phyloP scores from a whole-genome alignment of 2,329 filamentous ascomycete genomes.

The Ophiostoma ulmi region DNA sequence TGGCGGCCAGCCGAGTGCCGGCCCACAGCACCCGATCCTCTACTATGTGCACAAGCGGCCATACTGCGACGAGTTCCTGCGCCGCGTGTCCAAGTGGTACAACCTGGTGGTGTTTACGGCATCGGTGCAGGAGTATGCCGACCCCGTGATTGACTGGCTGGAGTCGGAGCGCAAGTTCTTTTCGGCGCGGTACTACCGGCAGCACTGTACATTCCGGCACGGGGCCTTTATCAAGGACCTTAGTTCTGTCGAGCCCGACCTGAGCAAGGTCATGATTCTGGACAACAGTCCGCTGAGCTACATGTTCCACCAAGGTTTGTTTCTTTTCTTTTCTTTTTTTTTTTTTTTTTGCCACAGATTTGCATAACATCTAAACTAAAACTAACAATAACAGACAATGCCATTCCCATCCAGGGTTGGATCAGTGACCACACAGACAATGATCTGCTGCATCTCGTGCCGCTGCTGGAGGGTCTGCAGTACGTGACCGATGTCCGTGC shows the following conservation, averaged over 20 bases:
- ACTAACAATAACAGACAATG: slow-evolving; percentile 65
- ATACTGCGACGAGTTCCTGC: slow-evolving; percentile 92
- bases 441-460: slow-evolving; percentile 86
- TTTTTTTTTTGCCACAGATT: background rate
- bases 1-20: slow-evolving; percentile 60
- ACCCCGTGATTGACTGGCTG: slow-evolving; percentile 97
- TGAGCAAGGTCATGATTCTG: slow-evolving; percentile 97
- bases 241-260: slow-evolving; percentile 88
- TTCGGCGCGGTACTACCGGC: slow-evolving; percentile 85
- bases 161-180: slow-evolving; percentile 97
- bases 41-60: slow-evolving; percentile 99
- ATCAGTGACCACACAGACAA: slow-evolving; percentile 98
- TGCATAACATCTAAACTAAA: too few relatives aligned
- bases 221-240: slow-evolving; percentile 98
- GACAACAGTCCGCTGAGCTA: slow-evolving; percentile 98
- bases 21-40: slow-evolving; percentile 88
- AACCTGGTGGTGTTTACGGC: slow-evolving; percentile 96
- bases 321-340: background rate
- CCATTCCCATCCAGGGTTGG: slow-evolving; percentile 98
- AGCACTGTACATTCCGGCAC: slow-evolving; percentile 93
- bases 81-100: slow-evolving; percentile 93
- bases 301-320: slow-evolving; percentile 91
- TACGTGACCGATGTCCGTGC: slow-evolving; percentile 95
- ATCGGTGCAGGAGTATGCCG: slow-evolving; percentile 96
- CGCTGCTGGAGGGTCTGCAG: slow-evolving; percentile 87